These are phyloP conservation scores for Zygoascus bituminiphila DNA, from an alignment of 805 yeast species.

Conservation along the genomic window DNA sequence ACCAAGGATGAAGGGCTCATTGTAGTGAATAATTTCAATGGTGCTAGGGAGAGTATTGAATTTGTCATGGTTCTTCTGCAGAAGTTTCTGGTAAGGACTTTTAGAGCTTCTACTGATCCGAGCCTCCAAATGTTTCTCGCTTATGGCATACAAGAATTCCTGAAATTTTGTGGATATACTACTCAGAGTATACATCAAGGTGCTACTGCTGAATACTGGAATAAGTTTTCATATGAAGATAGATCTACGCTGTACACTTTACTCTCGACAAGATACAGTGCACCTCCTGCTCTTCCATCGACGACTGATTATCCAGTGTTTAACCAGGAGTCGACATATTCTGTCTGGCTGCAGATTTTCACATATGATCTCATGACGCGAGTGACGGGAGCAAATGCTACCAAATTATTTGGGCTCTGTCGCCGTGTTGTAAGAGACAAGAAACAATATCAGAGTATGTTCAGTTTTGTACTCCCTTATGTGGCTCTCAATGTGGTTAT, in stretches of 20 bases:
- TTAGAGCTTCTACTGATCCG: conserved; percentile 87
- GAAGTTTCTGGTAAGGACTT: conserved; percentile 66
- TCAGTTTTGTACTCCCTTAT: conserved; percentile 70
- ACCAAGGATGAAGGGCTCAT: conserved; percentile 36
- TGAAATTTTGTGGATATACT: conserved; percentile 51
- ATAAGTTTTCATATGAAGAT: conserved; percentile 53
- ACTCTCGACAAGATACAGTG: conserved; percentile 58
- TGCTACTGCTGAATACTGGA: conserved; percentile 42
- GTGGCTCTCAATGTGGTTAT: conserved; percentile 58
- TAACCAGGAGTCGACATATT: conserved; percentile 32
- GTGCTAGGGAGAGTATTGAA: conserved; percentile 49
- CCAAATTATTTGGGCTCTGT: conserved; percentile 51
- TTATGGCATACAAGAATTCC: conserved; percentile 78
- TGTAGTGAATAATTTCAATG: conserved; percentile 54
- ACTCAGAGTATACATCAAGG: conserved; percentile 7
- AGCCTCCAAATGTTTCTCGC: conserved; percentile 76
- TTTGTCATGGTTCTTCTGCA: conserved; percentile 62
- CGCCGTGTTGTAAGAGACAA: conserved; percentile 59
- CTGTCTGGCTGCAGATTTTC: conserved; percentile 64
- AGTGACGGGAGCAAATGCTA: conserved; percentile 30
- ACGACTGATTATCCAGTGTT: conserved; percentile 58
- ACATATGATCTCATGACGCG: conserved; percentile 55
- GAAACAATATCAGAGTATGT: conserved; percentile 47
- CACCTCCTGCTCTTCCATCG: conserved; percentile 41
- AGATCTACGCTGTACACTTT: conserved; percentile 70